Evolutionary conservation across 1,284 basidiomycete genomes (phyloP), one percentile per base, ranked within the genome.

Genomic region (Ustilago vetiveriae): DNA sequence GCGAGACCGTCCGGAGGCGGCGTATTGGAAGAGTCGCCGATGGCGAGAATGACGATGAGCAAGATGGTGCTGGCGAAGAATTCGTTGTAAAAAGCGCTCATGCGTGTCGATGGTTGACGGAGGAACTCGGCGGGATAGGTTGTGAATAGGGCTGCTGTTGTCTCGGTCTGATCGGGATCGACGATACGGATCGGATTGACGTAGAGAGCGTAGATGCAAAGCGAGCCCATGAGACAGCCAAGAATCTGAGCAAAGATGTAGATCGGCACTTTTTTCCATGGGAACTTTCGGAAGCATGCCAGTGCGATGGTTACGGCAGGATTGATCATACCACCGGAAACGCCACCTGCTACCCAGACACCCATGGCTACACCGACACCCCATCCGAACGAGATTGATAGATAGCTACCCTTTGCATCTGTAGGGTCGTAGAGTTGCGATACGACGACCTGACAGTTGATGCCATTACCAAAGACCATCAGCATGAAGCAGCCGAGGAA

Each of bases 261-360:
- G 75, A 79, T 84, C 0, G 90, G 90, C 0, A 92, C 90, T 80
- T 92, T 92, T 66, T 85, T 87, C 88, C 89, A 90, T 2, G 92
- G 90, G 81, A 93, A 92, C 51, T 85, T 85, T 56, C 91, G 87
- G 76, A 88, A 87, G 9, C 86, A 84, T 0, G 90, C 90, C 39
- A 91, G 75, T 6, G 88, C 85, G 35, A 92, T 78, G 4, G 90
- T 92, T 7, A 76, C 74, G 17, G 74, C 71, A 6, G 75, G 76
- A 44, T 72, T 72, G 42, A 60, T 68, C 59, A 70, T 70, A 22
- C 66, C 76, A 27, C 76, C 76, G 14, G 71, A 74, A 30, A 79
- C 68, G 29, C 76, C 76, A 41, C 76, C 76, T 1, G 75, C 65
- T 1, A 74, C 67, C 67, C 69, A 79, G 13, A 76, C 68, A 33